These are phyloP conservation scores for Trichoderma orchidacearum DNA, from an alignment of 495 filamentous ascomycete genomes.

Conservation along the genomic window DNA sequence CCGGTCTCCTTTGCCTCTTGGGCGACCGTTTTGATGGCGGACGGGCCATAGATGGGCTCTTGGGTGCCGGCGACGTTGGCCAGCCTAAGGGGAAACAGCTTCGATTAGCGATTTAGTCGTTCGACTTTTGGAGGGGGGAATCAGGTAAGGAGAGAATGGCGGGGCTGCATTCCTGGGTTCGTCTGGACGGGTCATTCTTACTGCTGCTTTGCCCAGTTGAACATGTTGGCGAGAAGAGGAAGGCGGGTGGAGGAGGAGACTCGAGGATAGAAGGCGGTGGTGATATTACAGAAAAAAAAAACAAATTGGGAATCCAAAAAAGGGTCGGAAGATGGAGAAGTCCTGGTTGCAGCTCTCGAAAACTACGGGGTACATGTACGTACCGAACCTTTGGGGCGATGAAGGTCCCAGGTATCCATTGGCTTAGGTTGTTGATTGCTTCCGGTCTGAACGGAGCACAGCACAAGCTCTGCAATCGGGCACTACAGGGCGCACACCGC, in stretches of 20 bases:
- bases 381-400: too few species aligned
- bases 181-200: constrained; percentile 20
- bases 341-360: not conserved
- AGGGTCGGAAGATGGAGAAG: not conserved
- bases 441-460: too few species aligned
- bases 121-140: not conserved
- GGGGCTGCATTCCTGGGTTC: not conserved
- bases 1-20: constrained; percentile 50
- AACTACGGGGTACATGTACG: not conserved
- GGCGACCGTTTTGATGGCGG: constrained; percentile 73
- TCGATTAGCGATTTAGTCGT: not conserved
- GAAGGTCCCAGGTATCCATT: not conserved
- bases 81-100: constrained; percentile 38
- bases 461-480: not conserved
- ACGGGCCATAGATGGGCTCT: constrained; percentile 91
- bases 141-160: not conserved
- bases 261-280: not conserved
- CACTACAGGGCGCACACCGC: not conserved
- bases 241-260: not conserved
- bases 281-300: not conserved
- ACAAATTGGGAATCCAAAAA: not conserved
- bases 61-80: constrained; percentile 87
- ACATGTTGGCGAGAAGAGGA: constrained; percentile 11
- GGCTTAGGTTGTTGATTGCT: too few species aligned
- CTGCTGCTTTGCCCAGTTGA: constrained; percentile 63